These are phyloP conservation scores for Hysterangium stoloniferum DNA, from an alignment of 768 basidiomycete species.

Conservation along the genomic window DNA sequence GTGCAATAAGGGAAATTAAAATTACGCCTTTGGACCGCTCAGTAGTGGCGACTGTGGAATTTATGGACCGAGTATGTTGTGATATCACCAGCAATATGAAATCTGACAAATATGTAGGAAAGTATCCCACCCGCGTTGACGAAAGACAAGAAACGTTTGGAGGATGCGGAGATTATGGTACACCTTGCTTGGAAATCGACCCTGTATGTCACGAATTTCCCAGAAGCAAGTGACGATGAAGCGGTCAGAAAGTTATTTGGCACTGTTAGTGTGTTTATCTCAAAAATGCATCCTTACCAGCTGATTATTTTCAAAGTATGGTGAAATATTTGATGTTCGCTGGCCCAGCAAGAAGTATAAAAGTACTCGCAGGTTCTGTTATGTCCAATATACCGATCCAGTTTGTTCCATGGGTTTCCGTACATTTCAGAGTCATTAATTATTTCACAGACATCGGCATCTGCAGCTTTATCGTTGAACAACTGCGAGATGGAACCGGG, in stretches of 20 bases:
- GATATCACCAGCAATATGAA: background rate
- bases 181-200: constrained; percentile 92
- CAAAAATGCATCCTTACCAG: background rate
- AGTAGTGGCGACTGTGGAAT: constrained; percentile 84
- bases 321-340: constrained; percentile 85
- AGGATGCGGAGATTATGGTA: constrained; percentile 70
- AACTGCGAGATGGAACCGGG: constrained; percentile 66
- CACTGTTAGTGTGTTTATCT: constrained; percentile 40
- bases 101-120: constrained; percentile 39
- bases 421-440: background rate
- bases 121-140: constrained; percentile 81
- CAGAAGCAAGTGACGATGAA: constrained; percentile 73
- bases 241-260: constrained; percentile 70
- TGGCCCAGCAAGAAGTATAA: constrained; percentile 99
- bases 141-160: constrained; percentile 87
- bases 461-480: constrained; percentile 73
- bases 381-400: constrained; percentile 83
- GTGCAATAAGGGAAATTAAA: constrained; percentile 77
- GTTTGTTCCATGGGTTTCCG: constrained; percentile 37
- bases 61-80: constrained; percentile 50
- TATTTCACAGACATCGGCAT: constrained; percentile 39
- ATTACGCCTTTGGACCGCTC: constrained; percentile 52
- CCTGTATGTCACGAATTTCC: constrained; percentile 93
- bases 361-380: constrained; percentile 84
- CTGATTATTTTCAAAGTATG: constrained; percentile 52